Evolutionary conservation across 768 basidiomycete species (phyloP).

Genomic region (Trametes elegans): DNA sequence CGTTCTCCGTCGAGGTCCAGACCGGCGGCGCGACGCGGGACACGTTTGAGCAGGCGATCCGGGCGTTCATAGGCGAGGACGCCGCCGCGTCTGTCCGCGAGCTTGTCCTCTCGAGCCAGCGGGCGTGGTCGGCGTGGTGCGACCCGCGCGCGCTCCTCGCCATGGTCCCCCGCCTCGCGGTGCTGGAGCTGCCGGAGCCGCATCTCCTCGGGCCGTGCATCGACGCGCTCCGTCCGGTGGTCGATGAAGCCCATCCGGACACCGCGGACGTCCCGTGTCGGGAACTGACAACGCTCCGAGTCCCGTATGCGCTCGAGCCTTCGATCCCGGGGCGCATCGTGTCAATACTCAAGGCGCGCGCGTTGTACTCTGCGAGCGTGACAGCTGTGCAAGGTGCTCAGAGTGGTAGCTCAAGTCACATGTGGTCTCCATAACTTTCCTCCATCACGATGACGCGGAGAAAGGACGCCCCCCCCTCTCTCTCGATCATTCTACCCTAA

Average conservation of each 20-base stretch:
- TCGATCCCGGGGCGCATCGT: background rate
- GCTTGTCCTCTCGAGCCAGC: constrained; percentile 3
- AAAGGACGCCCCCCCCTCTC: too few species aligned
- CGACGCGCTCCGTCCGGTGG: background rate
- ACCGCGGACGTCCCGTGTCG: background rate
- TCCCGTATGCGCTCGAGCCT: background rate
- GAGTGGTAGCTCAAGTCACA: too few species aligned
- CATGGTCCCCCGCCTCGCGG: background rate
- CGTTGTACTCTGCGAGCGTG: too few species aligned
- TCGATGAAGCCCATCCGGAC: background rate
- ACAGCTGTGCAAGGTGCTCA: too few species aligned
- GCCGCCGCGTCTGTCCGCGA: background rate
- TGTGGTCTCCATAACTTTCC: too few species aligned
- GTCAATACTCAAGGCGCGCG: background rate
- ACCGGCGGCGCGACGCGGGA: constrained; percentile 6
- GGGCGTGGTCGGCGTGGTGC: constrained; percentile 13
- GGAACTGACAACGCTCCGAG: background rate
- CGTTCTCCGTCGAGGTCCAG: constrained; percentile 2
- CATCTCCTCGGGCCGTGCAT: background rate
- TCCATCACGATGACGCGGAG: too few species aligned
- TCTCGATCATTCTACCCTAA: too few species aligned
- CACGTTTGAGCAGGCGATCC: background rate
- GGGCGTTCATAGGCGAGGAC: background rate
- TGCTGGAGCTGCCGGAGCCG: background rate
- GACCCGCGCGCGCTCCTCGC: background rate